A percentile compares a stretch with the other conserved stretches of the same genome.
phyloP scores from a whole-genome alignment of 371 early-diverging fungal species.

The Mortierella sp. region DNA sequence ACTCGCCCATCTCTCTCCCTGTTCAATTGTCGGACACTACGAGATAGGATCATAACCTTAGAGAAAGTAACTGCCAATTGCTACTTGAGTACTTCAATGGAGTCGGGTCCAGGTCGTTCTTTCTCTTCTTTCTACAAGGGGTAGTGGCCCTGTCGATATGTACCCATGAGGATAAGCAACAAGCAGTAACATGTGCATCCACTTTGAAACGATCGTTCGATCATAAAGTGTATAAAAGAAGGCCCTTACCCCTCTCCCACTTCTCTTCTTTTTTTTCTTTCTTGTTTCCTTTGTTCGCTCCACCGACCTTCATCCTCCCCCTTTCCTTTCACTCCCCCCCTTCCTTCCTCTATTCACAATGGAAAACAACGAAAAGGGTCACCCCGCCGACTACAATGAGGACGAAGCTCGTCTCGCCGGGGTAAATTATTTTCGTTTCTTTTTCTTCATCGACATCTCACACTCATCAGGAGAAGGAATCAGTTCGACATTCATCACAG shows the following conservation, averaged over 20 bases:
- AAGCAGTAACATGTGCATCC: background rate
- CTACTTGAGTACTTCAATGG: background rate
- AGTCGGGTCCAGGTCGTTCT: constrained; percentile 12
- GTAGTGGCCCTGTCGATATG: background rate
- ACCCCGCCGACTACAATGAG: constrained; percentile 52
- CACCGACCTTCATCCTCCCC: constrained; percentile 2
- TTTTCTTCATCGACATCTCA: too few species aligned
- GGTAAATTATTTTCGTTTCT: constrained; percentile 18
- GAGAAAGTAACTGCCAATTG: background rate
- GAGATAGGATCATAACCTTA: background rate
- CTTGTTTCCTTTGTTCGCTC: background rate
- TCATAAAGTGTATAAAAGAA: background rate
- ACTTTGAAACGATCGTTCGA: background rate
- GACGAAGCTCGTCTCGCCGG: constrained; percentile 57
- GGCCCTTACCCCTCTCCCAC: background rate
- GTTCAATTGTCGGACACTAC: background rate
- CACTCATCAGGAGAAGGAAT: background rate
- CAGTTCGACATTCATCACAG: background rate
- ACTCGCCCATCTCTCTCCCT: background rate
- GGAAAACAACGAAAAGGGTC: constrained; percentile 52
- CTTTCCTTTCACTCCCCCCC: background rate
- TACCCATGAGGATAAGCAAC: background rate
- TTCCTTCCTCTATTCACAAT: constrained; percentile 9
- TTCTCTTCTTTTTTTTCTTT: background rate
- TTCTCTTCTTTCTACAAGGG: background rate